Base-by-base conservation (phyloP, 2,329 filamentous ascomycete species). In the Aspergillus pseudoviridinutans region DNA sequence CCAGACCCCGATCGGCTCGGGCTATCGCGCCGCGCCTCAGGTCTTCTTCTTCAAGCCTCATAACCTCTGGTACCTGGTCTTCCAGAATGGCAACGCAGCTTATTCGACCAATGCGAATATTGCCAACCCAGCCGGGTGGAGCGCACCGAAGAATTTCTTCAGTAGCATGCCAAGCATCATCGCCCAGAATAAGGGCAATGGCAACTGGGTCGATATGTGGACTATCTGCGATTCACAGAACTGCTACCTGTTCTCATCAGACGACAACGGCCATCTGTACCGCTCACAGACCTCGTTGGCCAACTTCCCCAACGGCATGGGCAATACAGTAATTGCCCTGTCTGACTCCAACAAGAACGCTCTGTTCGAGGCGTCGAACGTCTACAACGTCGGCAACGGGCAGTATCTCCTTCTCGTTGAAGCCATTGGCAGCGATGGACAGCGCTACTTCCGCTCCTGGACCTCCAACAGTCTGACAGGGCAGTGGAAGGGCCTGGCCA, bases 351-450 rank as follows among this genome's bases (percentile, higher is more conserved):
- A 44, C 41, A 75, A 56, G 14, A 78, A 82, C 67, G 83, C 85
- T 66, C 76, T 88, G 1, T 88, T 88, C 69, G 86, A 89, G 66
- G 85, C 85, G 0, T 84, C 87, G 0, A 82, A 88, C 64, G 86
- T 89, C 49, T 89, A 88, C 74, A 86, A 79, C 1, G 65, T 88
- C 57, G 82, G 81, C 28, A 76, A 80, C 63, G 77, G 76, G 61
- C 72, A 80, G 61, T 88, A 88, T 71, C 80, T 88, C 56, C 87
- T 88, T 83, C 80, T 88, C n/a, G 84, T 88, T 35, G 86, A 89
- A 70, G 77, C 83, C 0, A 81, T 83, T 47, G 85, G 86, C 1
- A 41, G 70, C 0, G 72, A 78, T 32, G 85, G 85, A 0, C 41
- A 44, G 41, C 80, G 86, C 2, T 89, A 83, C 72, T 88, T 88